These are phyloP conservation scores for Lentinula raphanica DNA, from an alignment of 768 basidiomycete species.

Conservation along the genomic window DNA sequence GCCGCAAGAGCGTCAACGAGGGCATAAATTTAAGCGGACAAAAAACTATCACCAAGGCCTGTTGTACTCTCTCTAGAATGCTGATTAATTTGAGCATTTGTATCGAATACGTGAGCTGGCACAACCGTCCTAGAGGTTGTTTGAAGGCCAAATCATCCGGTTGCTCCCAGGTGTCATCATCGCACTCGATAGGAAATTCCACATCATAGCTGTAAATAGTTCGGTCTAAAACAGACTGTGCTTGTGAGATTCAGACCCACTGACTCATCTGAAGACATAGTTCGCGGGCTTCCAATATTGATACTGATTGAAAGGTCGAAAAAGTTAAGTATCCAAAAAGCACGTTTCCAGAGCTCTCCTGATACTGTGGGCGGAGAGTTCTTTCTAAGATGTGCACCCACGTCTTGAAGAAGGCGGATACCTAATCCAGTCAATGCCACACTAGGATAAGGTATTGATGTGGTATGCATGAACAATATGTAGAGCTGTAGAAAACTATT, in stretches of 20 bases:
- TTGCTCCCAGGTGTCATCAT: constrained; percentile 49
- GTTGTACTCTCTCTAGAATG: constrained; percentile 35
- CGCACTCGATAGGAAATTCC: constrained; percentile 46
- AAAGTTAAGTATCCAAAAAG: constrained; percentile 28
- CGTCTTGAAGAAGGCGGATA: constrained; percentile 38
- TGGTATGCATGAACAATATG: constrained; percentile 27
- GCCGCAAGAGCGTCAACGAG: background rate
- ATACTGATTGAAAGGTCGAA: constrained; percentile 20
- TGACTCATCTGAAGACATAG: constrained; percentile 45
- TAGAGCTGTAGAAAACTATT: constrained; percentile 29
- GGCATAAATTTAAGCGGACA: background rate
- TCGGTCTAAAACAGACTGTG: constrained; percentile 7
- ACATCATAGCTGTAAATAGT: constrained; percentile 31
- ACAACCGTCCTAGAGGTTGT: constrained; percentile 39
- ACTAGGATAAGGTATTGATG: constrained; percentile 18
- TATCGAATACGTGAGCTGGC: constrained; percentile 33
- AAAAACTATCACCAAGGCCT: constrained; percentile 29
- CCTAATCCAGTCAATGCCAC: constrained; percentile 35
- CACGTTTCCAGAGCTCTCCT: constrained; percentile 47
- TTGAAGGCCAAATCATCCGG: constrained; percentile 33
- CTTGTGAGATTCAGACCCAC: constrained; percentile 13
- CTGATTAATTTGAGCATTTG: constrained; percentile 40
- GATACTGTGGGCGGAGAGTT: constrained; percentile 23
- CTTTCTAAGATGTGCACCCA: constrained; percentile 27
- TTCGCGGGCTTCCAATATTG: constrained; percentile 42